phyloP scores from a whole-genome alignment of 1,284 basidiomycete species.

The Neonothopanus nambi region DNA sequence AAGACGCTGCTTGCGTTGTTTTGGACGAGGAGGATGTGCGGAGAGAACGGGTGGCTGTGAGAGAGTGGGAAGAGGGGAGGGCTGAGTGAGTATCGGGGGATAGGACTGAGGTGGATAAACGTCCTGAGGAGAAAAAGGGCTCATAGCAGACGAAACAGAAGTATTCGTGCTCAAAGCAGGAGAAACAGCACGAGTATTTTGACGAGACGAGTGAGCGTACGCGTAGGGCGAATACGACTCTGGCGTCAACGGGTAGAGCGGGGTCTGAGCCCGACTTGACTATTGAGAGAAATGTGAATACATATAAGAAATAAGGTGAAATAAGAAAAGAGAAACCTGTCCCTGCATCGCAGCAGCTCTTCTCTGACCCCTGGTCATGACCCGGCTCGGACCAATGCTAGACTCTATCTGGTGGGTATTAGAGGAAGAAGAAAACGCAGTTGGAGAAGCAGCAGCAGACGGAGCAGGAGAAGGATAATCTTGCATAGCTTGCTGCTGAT shows the following conservation, averaged over 20 bases:
- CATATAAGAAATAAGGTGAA: constrained; percentile 14
- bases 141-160: constrained; percentile 43
- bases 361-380: constrained; percentile 47
- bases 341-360: constrained; percentile 30
- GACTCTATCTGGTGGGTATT: constrained; percentile 44
- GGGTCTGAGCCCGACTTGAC: constrained; percentile 27
- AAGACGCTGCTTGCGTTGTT: constrained; percentile 71
- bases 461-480: constrained; percentile 11
- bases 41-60: constrained; percentile 10
- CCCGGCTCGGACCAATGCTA: constrained; percentile 56
- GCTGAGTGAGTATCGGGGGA: constrained; percentile 28
- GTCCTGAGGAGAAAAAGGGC: constrained; percentile 16
- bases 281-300: constrained; percentile 17
- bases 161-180: constrained; percentile 60
- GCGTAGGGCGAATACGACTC: constrained; percentile 22
- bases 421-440: constrained; percentile 15
- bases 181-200: constrained; percentile 62
- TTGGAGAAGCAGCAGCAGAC: constrained; percentile 1
- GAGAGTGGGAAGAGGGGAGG: constrained; percentile 14
- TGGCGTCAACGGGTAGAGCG: constrained; percentile 17
- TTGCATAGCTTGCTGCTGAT: no score
- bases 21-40: constrained; percentile 35
- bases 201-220: constrained; percentile 43
- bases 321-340: constrained; percentile 26
- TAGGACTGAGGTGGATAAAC: constrained; percentile 18